Conservation (phyloP, 2,329 filamentous ascomycete species). For the Dendrostoma leiphaemia region DNA sequence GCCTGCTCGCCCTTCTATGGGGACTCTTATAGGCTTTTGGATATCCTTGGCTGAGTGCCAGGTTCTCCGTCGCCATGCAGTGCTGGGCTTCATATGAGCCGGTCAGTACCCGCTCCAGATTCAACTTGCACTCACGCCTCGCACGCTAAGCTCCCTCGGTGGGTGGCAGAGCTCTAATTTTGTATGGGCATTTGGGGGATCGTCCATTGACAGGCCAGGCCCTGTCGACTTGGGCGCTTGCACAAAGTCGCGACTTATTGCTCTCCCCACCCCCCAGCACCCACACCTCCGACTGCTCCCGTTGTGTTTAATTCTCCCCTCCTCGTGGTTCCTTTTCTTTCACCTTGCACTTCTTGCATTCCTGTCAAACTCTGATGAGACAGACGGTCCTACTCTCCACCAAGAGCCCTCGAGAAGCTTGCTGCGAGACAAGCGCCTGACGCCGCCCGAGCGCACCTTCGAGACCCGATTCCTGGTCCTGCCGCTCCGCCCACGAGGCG, state of each 20-base stretch:
- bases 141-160: constrained; percentile 37
- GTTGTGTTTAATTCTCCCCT: constrained; percentile 18
- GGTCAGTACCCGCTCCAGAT: constrained; percentile 45
- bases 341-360: constrained; percentile 9
- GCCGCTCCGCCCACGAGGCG: constrained; percentile 24
- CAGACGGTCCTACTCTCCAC: neutral
- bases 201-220: constrained; percentile 43
- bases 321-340: constrained; percentile 6
- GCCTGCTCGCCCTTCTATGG: constrained; percentile 2
- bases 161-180: constrained; percentile 44
- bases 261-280: constrained; percentile 33
- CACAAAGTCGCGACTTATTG: constrained; percentile 40
- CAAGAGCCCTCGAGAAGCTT: constrained; percentile 17
- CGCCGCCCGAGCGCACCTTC: constrained; percentile 18
- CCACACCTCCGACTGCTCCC: constrained; percentile 21
- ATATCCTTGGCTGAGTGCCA: constrained; percentile 25
- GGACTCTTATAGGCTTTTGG: constrained; percentile 28
- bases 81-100: constrained; percentile 37
- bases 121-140: constrained; percentile 30
- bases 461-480: constrained; percentile 18
- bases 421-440: constrained; percentile 37
- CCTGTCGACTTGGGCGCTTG: constrained; percentile 41
- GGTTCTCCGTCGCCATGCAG: constrained; percentile 27
- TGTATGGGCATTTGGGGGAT: constrained; percentile 34
- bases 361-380: constrained; percentile 9